Percentiles rank a stretch among this genome's conserved stretches.
Conservation (phyloP, 2,329 filamentous ascomycete species). For the Emydomyces testavorans region DNA sequence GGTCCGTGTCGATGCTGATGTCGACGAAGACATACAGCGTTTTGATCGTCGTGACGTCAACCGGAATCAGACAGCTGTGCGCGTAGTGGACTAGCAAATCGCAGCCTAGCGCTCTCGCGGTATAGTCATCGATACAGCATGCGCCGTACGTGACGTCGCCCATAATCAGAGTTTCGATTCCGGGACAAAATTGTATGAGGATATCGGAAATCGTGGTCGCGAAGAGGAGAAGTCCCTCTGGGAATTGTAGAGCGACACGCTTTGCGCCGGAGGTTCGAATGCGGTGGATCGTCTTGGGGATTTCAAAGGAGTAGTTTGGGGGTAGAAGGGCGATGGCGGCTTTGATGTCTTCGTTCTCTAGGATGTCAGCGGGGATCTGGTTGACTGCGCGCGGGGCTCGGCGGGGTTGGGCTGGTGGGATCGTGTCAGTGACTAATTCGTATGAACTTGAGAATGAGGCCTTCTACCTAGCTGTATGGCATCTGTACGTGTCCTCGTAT, state of each 20-base stretch:
- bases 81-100: slow-evolving; percentile 94
- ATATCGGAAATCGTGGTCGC: slow-evolving; percentile 97
- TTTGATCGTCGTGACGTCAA: slow-evolving; percentile 92
- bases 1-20: slow-evolving; percentile 84
- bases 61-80: slow-evolving; percentile 89
- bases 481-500: slow-evolving; percentile 39
- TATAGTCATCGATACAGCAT: slow-evolving; percentile 98
- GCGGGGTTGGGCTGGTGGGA: slow-evolving; percentile 48
- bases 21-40: slow-evolving; percentile 97
- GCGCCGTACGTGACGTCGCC: slow-evolving; percentile 97
- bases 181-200: slow-evolving; percentile 82
- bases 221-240: slow-evolving; percentile 87
- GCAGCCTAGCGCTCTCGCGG: slow-evolving; percentile 82
- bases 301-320: slow-evolving; percentile 95
- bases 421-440: slow-evolving; percentile 6
- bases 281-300: slow-evolving; percentile 93
- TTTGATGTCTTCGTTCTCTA: slow-evolving; percentile 74
- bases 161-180: slow-evolving; percentile 91
- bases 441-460: slow-evolving; percentile 13
- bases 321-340: slow-evolving; percentile 78
- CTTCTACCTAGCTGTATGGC: slow-evolving; percentile 29
- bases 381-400: slow-evolving; percentile 73
- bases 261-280: slow-evolving; percentile 70
- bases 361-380: slow-evolving; percentile 76
- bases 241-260: slow-evolving; percentile 89